Evolutionary conservation across 2,329 filamentous ascomycete genomes (phyloP), one percentile per base, ranked within the genome.

Genomic region (Monosporascus sp.): DNA sequence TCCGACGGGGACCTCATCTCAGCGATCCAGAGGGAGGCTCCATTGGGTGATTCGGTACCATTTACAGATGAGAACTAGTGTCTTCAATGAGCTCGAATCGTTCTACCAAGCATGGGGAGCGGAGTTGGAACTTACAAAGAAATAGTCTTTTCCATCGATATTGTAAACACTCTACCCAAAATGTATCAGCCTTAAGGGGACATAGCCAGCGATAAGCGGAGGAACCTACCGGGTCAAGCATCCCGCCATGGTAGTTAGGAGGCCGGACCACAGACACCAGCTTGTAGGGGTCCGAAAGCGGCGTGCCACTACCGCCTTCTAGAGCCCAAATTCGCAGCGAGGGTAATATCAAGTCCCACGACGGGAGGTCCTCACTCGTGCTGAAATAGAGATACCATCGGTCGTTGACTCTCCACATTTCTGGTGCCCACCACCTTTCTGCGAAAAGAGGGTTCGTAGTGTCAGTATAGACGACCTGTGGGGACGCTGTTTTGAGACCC

Each of bases 301-400:
- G 59, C 16, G 34, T 52, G 14, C 52, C 54, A 3, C 48, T 54
- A 20, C 55, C 55, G 7, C 57, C 55, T 5, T 48, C 52, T 1
- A 61, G 51, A 14, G 50, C 54, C 43, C 49, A 61, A 22, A 55
- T 31, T 36, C 49, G 52, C 20, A 59, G 54, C n/a, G 51, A 56
- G 22, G 57, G 55, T 14, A 61, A 48, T 34, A 59, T 54, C 5
- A 56, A 45, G 14, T 48, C 57, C 59, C 59, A 61, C 24, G 53
- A 50, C 3, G 44, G 19, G 27, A 55, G 40, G 24, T 52, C 49
- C 8, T 59, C 53, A 31, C 57, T 59, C 3, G 59, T 52, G 9
- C 55, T 50, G 53, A 61, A 61, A 48, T 61, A 61, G 48, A 58
- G 41, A 44, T 61, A 59, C 60, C 59, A 62, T 31, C 54, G 40